These are phyloP conservation scores for Skeletonema marinoi DNA, from an alignment of 108 stramenopile genomes.

Conservation along the genomic window DNA sequence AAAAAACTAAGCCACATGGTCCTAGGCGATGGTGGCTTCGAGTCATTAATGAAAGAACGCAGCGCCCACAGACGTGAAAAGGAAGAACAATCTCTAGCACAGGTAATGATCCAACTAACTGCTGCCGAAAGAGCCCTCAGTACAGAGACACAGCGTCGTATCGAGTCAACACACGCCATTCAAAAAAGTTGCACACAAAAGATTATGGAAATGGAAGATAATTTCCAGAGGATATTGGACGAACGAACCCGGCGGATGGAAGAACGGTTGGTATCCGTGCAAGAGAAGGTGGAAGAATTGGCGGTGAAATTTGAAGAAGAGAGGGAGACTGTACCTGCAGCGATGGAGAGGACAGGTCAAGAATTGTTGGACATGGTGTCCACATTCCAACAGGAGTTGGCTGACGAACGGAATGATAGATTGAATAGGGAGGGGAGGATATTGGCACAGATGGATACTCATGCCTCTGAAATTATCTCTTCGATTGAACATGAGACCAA, in stretches of 20 bases:
- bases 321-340: slow-evolving; percentile 44
- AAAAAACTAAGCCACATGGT: slow-evolving; percentile 43
- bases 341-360: slow-evolving; percentile 52
- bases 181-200: slow-evolving; percentile 61
- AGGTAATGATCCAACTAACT: slow-evolving; percentile 70
- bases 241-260: slow-evolving; percentile 55
- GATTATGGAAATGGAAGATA: slow-evolving; percentile 71
- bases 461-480: slow-evolving; percentile 66
- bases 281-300: slow-evolving; percentile 62
- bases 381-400: slow-evolving; percentile 67
- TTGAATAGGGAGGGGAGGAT: slow-evolving; percentile 86
- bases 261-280: slow-evolving; percentile 53
- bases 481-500: slow-evolving; percentile 73
- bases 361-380: slow-evolving; percentile 62
- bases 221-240: slow-evolving; percentile 54
- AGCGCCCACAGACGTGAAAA: slow-evolving; percentile 67
- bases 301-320: slow-evolving; percentile 66
- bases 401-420: slow-evolving; percentile 78
- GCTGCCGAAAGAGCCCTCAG: slow-evolving; percentile 74
- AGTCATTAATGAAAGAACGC: slow-evolving; percentile 73
- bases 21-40: slow-evolving; percentile 57
- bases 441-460: slow-evolving; percentile 87
- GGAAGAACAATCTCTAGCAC: slow-evolving; percentile 81
- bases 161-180: slow-evolving; percentile 72
- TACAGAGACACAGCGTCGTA: slow-evolving; percentile 79